These are phyloP conservation scores for Plasmodium knowlesi DNA, from an alignment of 169 alveolate species.

Conservation along the genomic window DNA sequence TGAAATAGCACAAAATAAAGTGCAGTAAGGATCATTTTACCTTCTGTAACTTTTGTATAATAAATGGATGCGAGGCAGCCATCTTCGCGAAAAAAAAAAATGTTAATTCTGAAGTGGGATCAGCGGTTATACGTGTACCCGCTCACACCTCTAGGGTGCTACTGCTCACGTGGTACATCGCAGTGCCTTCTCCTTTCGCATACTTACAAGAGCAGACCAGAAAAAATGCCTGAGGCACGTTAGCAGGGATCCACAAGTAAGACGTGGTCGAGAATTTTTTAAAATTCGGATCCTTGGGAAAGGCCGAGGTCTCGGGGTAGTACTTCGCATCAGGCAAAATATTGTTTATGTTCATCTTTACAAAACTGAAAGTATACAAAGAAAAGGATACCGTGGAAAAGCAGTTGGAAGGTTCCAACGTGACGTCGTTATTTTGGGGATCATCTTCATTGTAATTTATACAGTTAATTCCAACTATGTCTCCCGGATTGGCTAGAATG, in stretches of 20 bases:
- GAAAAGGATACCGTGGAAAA: conserved; percentile 33
- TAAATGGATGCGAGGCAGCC: not conserved
- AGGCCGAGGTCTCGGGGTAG: conserved; percentile 41
- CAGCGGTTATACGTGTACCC: not conserved
- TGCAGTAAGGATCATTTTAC: not conserved
- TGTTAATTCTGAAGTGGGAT: not conserved
- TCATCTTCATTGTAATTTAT: conserved; percentile 1
- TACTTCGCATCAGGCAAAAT: conserved; percentile 43
- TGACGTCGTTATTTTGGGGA: not conserved
- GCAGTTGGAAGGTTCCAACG: conserved; percentile 23
- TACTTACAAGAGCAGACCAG: conserved; percentile 15
- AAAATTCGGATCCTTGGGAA: conserved; percentile 18
- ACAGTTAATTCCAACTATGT: conserved; percentile 53
- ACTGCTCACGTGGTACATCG: not conserved
- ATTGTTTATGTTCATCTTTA: conserved; percentile 21
- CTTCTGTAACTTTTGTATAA: not conserved
- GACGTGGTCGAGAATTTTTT: conserved; percentile 26
- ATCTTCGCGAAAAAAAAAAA: not conserved
- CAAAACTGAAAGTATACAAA: not conserved
- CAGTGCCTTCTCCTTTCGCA: not conserved
- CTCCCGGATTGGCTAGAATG: conserved; percentile 39
- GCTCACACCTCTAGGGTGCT: not conserved
- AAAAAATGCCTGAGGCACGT: not conserved
- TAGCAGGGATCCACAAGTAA: conserved; percentile 45
- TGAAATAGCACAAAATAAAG: not conserved